phyloP scores from a whole-genome alignment of 305 asterid genomes.

The Solanum hybrid region DNA sequence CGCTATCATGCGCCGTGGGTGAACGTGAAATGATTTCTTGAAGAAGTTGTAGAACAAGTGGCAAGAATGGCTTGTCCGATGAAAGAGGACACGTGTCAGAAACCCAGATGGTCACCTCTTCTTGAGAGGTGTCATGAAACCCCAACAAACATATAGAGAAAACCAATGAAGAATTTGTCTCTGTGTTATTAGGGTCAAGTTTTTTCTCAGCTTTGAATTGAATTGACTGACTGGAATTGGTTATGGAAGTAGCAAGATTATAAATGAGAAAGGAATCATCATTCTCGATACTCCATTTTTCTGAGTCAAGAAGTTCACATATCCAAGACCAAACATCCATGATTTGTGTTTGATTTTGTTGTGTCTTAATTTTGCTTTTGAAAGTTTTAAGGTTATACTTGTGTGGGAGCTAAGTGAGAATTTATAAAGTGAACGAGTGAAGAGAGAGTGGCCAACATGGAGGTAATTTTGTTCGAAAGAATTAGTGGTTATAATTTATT shows the following conservation, averaged over 20 bases:
- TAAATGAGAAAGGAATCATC: constrained; percentile 25
- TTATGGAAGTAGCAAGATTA: constrained; percentile 33
- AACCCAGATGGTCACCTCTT: constrained; percentile 41
- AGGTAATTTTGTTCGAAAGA: constrained; percentile 34
- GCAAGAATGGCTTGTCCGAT: constrained; percentile 58
- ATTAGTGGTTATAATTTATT: constrained; percentile 22
- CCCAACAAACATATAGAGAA: constrained; percentile 39
- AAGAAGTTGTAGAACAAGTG: constrained; percentile 60
- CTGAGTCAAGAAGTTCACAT: constrained; percentile 53
- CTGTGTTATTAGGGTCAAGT: constrained; percentile 11
- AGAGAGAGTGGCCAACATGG: constrained; percentile 35
- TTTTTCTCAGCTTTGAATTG: constrained; percentile 43
- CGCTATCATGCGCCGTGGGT: constrained; percentile 53
- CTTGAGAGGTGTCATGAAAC: constrained; percentile 15
- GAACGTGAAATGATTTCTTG: constrained; percentile 56
- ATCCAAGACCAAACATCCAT: constrained; percentile 95
- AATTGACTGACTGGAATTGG: constrained; percentile 20
- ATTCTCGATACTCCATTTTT: constrained; percentile 19
- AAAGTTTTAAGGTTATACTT: neutral
- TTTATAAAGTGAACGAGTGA: constrained; percentile 49
- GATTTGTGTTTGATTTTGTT: neutral
- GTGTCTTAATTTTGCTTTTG: neutral
- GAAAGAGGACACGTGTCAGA: constrained; percentile 45
- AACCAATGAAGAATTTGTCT: constrained; percentile 4
- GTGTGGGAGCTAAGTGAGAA: neutral